Conservation (phyloP, 805 yeast genomes). For the Pichia ethanolica region DNA sequence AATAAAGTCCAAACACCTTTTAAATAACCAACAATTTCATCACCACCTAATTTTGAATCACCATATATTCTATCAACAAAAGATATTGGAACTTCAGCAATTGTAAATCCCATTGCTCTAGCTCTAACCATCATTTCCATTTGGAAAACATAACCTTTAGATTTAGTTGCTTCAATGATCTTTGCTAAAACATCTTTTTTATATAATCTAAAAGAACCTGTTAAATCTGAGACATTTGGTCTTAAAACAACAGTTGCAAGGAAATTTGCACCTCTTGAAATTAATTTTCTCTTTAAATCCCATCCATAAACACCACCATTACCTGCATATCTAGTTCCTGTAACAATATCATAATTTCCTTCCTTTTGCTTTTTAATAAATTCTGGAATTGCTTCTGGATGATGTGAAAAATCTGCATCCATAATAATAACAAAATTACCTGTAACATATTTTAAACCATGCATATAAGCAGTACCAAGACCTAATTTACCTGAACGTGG, state of each 20-base stretch:
- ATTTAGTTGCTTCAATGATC: conserved; percentile 58
- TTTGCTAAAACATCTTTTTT: conserved; percentile 61
- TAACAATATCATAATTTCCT: conserved; percentile 42
- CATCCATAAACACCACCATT: conserved; percentile 80
- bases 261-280: conserved; percentile 75
- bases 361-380: conserved; percentile 58
- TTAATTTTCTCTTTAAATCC: conserved; percentile 74
- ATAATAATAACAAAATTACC: conserved; percentile 73
- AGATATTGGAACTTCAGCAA: conserved; percentile 73
- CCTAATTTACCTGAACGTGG: conserved; percentile 76
- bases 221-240: conserved; percentile 66
- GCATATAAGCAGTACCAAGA: conserved; percentile 74
- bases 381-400: conserved; percentile 72
- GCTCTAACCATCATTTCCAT: conserved; percentile 89
- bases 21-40: conserved; percentile 69
- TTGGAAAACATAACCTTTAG: conserved; percentile 79
- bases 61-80: conserved; percentile 77
- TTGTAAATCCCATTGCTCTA: conserved; percentile 59
- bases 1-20: conserved; percentile 72
- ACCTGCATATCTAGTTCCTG: conserved; percentile 65
- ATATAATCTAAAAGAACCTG: conserved; percentile 72
- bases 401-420: conserved; percentile 84
- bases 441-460: conserved; percentile 61
- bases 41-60: conserved; percentile 73
- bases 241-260: conserved; percentile 63